Evolutionary conservation across 139 green algal species (phyloP), one percentile per base, ranked within the genome.

Genomic region (Coelastrella sp.): DNA sequence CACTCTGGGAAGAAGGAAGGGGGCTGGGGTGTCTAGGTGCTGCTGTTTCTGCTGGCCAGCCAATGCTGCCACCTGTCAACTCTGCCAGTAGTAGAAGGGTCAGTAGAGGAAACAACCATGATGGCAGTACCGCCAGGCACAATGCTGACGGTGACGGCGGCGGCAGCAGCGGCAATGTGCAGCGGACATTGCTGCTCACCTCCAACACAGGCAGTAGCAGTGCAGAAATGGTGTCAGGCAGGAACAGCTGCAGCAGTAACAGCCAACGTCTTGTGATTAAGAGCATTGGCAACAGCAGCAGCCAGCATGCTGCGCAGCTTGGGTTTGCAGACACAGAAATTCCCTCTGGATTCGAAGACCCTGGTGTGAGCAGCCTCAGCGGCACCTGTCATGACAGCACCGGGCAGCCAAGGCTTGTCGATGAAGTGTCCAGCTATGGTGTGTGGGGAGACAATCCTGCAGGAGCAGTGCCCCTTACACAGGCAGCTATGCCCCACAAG

Each of bases 391-490:
- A n/a, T 68, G 79, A 85, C 19, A 24, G 49, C 78, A 66, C 4
- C 19, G 79, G 56, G 7, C 56, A 57, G 20, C 57, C 79, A 10
- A 59, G 81, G 11, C 63, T 86, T 22, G 25, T 11, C 12, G 74
- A 35, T 86, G 81, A 86, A 27, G 59, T 25, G 7, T 86, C 81
- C 9, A 86, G 81, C 81, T 86, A 86, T 75, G 81, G 81, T n/a
- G 27, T 86, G 14, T 86, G 81, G n/a, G 59, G 81, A 0, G 60
- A 86, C n/a, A 74, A 86, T 65, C 59, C 81, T 24, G 81, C 81
- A 73, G 81, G 58, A 8, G 81, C 81, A 57, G 81, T 86, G 59
- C 56, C 35, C 20, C 81, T 86, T 19, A 8, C 58, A 9, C 65
- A 22, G 4, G 12, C 81, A 15, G 22, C 59, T 6, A 57, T 86